Evolutionary conservation across 352 stramenopile genomes (phyloP).

Genomic region (Pythium chondricola): DNA sequence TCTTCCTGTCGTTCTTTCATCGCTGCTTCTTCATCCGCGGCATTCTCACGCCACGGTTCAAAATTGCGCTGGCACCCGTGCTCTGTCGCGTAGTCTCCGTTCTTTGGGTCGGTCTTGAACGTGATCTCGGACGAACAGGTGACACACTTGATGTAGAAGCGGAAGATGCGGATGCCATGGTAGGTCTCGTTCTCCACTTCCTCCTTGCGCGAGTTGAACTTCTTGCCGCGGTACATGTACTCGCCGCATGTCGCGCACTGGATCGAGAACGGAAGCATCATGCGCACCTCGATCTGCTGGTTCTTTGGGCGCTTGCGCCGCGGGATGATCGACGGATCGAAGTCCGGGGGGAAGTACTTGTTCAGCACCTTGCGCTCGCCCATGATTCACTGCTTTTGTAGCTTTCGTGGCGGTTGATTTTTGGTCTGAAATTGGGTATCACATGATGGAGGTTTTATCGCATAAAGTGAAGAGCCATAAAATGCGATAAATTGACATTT

Average conservation of each 20-base stretch:
- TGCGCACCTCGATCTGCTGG: slow-evolving; percentile 95
- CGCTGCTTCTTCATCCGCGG: slow-evolving; percentile 66
- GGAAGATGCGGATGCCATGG: slow-evolving; percentile 93
- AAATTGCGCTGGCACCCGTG: slow-evolving; percentile 96
- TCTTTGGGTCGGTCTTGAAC: slow-evolving; percentile 98
- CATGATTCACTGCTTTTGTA: slow-evolving; percentile 60
- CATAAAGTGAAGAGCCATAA: background rate
- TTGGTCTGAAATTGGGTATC: slow-evolving; percentile 1
- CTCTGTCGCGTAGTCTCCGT: slow-evolving; percentile 97
- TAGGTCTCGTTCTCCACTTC: slow-evolving; percentile 95
- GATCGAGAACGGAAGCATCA: slow-evolving; percentile 99
- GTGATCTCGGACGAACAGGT: slow-evolving; percentile 94
- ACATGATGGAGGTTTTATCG: slow-evolving; percentile 13
- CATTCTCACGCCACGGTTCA: slow-evolving; percentile 93
- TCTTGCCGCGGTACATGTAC: slow-evolving; percentile 99
- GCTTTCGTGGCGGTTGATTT: background rate
- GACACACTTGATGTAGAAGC: slow-evolving; percentile 98
- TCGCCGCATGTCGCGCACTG: slow-evolving; percentile 96
- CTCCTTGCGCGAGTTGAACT: slow-evolving; percentile 99
- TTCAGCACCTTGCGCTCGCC: slow-evolving; percentile 99
- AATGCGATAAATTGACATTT: background rate
- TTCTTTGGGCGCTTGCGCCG: slow-evolving; percentile 92
- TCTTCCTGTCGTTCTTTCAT: slow-evolving; percentile 80
- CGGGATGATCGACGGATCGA: slow-evolving; percentile 95
- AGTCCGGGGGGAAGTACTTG: slow-evolving; percentile 99